Evolutionary conservation across 106 monocot species (phyloP), one percentile per base, ranked within the genome.

Genomic region (Allium cepa): DNA sequence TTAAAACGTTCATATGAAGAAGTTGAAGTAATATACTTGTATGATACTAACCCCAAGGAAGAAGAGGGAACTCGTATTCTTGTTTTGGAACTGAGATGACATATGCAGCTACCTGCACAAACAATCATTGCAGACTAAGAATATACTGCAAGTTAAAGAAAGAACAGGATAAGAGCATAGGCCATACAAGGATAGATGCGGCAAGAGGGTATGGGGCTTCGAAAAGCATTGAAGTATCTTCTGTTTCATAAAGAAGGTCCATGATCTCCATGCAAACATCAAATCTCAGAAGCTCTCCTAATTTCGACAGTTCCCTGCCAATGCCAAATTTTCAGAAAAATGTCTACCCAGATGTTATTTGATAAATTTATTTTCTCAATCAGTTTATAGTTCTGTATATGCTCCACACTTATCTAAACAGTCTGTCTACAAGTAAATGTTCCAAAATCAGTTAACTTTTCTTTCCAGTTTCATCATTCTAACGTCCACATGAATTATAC

Each of bases 211-310:
- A 69, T 10, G 88, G 84, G 9, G 67, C 57, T 7, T 27, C 18
- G 48, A 82, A 77, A 58, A 81, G 68, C 58, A 64, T 27, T 17
- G 84, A 79, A 53, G 72, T 73, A 10, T 84, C 77, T 76, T 84
- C 84, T 59, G 79, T 80, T 72, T 91, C 95, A 78, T 95, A 96
- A 36, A 96, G 85, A 59, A 96, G 69, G 73, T 95, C 94, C 83
- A 91, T 82, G 62, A 96, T 86, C 27, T 96, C 88, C 86, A 88
- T 82, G 85, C 91, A 96, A 52, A 85, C 63, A 66, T 82, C 59
- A 66, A 88, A 59, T 46, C 71, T 82, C 22, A 96, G 49, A 36
- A 77, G 76, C 27, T 86, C 85, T 26, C 91, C 95, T 50, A 82
- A 13, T 49, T 72, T 91, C 15, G 91, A 96, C 49, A 96, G 22